Conservation (phyloP, 2,329 filamentous ascomycete genomes). For the Phialophora tarda region DNA sequence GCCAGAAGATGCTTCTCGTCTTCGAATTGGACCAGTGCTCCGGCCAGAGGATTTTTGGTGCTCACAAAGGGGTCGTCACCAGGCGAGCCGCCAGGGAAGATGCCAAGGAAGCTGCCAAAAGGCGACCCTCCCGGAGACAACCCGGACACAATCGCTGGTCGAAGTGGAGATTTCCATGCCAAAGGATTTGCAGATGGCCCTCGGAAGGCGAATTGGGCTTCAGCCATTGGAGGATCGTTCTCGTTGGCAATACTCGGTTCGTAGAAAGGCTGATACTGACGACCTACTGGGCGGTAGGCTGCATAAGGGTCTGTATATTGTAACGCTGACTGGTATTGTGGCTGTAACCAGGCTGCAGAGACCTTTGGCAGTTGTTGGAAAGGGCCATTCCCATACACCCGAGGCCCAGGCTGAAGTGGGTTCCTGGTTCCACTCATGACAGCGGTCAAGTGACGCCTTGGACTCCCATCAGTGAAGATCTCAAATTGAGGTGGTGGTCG, state of each 20-base stretch:
- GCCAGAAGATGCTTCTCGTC: slow-evolving; percentile 9
- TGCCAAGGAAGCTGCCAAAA: slow-evolving; percentile 30
- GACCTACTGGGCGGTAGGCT: slow-evolving; percentile 25
- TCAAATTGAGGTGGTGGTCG: slow-evolving; percentile 42
- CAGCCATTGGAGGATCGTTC: slow-evolving; percentile 23
- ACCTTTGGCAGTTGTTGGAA: slow-evolving; percentile 26
- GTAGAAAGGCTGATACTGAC: slow-evolving; percentile 24
- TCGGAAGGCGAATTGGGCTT: slow-evolving; percentile 10
- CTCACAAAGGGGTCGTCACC: slow-evolving; percentile 34
- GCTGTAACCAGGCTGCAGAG: slow-evolving; percentile 35
- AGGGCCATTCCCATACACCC: slow-evolving; percentile 14
- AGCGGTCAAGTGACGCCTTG: slow-evolving; percentile 20
- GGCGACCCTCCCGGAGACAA: slow-evolving; percentile 26
- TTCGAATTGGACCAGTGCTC: slow-evolving; percentile 32
- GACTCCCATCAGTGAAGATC: slow-evolving; percentile 48
- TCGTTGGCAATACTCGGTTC: slow-evolving; percentile 32
- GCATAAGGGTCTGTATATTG: slow-evolving; percentile 28
- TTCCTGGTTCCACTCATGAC: slow-evolving; percentile 18
- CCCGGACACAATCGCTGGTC: slow-evolving; percentile 8
- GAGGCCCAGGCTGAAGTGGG: slow-evolving; percentile 24
- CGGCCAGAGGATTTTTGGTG: slow-evolving; percentile 34
- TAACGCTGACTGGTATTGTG: slow-evolving; percentile 32
- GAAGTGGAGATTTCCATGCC: slow-evolving; percentile 30
- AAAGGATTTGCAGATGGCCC: slow-evolving; percentile 27
- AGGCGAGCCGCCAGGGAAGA: slow-evolving; percentile 23